Conservation (phyloP, 108 stramenopile genomes). For the Fistulifera solaris region DNA sequence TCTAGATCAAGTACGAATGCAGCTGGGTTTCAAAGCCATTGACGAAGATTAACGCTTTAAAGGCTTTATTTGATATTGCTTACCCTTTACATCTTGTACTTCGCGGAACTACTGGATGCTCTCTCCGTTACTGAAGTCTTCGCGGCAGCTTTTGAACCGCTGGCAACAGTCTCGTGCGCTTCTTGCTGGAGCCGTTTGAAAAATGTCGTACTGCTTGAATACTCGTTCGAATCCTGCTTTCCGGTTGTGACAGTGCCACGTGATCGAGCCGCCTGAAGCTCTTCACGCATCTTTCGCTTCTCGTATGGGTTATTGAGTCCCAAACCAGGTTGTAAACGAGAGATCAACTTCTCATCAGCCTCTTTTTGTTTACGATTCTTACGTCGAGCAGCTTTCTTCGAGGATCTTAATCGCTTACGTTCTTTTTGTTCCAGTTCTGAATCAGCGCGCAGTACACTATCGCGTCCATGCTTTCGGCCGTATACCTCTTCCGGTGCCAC, state of each 20-base stretch:
- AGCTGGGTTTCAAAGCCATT: conserved; percentile 41
- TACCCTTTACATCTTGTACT: not conserved
- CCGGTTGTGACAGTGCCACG: conserved; percentile 72
- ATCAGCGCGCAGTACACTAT: conserved; percentile 78
- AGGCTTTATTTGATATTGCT: not conserved
- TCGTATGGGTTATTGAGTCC: conserved; percentile 94
- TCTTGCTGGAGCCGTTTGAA: conserved; percentile 84
- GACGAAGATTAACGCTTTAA: conserved; percentile 12
- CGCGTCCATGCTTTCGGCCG: conserved; percentile 77
- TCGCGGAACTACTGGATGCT: too few species aligned
- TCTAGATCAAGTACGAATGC: conserved; percentile 45
- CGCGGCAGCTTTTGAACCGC: conserved; percentile 5
- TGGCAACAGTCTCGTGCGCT: conserved; percentile 50
- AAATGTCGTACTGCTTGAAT: conserved; percentile 84
- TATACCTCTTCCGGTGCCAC: conserved; percentile 94
- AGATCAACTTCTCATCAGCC: conserved; percentile 84
- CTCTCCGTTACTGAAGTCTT: too few species aligned
- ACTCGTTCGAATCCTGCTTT: conserved; percentile 63
- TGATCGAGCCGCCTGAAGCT: conserved; percentile 73
- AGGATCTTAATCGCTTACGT: conserved; percentile 73
- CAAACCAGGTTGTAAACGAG: conserved; percentile 83
- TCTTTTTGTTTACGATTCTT: conserved; percentile 81
- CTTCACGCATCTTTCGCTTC: conserved; percentile 80
- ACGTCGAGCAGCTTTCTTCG: conserved; percentile 87
- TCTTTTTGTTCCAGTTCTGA: conserved; percentile 85